Percentiles rank a stretch among this genome's conserved stretches.
These are phyloP conservation scores for Afroboletus lepidellus DNA, from an alignment of 1,284 basidiomycete species.

Conservation along the genomic window DNA sequence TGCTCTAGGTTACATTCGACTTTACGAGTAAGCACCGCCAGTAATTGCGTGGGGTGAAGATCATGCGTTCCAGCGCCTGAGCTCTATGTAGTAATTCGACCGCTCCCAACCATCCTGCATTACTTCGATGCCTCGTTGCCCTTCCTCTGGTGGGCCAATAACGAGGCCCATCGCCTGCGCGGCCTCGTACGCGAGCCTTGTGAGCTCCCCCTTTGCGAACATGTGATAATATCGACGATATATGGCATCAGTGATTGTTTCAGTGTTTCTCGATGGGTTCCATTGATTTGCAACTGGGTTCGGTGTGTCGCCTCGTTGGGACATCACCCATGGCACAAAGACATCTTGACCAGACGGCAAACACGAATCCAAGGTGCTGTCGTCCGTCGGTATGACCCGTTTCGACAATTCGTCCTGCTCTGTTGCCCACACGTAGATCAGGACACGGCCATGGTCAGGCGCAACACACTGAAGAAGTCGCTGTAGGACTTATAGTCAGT, in stretches of 20 bases:
- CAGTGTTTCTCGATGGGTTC: neutral
- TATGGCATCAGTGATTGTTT: slow-evolving; percentile 33
- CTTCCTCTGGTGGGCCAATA: slow-evolving; percentile 39
- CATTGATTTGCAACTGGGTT: slow-evolving; percentile 14
- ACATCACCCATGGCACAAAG: slow-evolving; percentile 70
- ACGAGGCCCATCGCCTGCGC: slow-evolving; percentile 57
- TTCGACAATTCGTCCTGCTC: slow-evolving; percentile 88
- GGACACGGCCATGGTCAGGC: slow-evolving; percentile 66
- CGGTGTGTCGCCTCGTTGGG: slow-evolving; percentile 25
- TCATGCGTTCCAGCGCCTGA: slow-evolving; percentile 55
- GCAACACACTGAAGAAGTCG: slow-evolving; percentile 66
- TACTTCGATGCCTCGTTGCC: slow-evolving; percentile 54
- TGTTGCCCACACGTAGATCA: slow-evolving; percentile 98
- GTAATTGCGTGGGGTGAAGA: neutral
- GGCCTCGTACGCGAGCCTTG: slow-evolving; percentile 58
- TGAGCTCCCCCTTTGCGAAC: slow-evolving; percentile 80
- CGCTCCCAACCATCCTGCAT: slow-evolving; percentile 82
- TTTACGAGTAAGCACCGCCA: neutral
- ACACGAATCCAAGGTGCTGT: neutral
- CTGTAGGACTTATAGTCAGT: slow-evolving; percentile 37
- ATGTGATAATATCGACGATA: slow-evolving; percentile 94
- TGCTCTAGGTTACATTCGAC: slow-evolving; percentile 7
- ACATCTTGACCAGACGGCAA: slow-evolving; percentile 52
- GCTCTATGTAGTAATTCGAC: slow-evolving; percentile 79
- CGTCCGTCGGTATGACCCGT: slow-evolving; percentile 52